Conservation (phyloP, 495 filamentous ascomycete genomes). For the Immersiella caudata region DNA sequence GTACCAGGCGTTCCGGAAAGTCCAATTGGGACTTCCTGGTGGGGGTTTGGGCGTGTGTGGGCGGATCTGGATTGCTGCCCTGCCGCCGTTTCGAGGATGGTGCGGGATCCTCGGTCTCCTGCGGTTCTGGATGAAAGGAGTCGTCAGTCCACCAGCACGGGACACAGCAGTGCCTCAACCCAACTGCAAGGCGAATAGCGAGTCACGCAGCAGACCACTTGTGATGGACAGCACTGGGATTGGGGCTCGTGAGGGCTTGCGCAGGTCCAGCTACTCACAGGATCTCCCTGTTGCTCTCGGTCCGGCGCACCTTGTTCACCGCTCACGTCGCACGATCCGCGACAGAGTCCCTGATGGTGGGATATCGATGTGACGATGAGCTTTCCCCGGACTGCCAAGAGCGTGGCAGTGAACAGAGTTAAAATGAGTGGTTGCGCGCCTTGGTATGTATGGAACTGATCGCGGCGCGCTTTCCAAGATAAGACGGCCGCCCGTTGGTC, state of each 20-base stretch:
- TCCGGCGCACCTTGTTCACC: neutral
- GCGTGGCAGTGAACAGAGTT: conserved; percentile 22
- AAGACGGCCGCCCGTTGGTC: neutral
- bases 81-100: neutral
- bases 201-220: neutral
- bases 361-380: conserved; percentile 10
- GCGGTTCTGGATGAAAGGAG: neutral
- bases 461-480: neutral
- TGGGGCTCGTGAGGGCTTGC: neutral
- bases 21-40: neutral
- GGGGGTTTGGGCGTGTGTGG: neutral
- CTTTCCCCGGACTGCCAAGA: conserved; percentile 18
- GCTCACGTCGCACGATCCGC: neutral
- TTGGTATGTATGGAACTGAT: neutral
- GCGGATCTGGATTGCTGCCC: neutral
- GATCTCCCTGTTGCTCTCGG: conserved; percentile 2
- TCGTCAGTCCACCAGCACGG: neutral
- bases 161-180: conserved; percentile 2
- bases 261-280: neutral
- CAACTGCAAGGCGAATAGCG: neutral
- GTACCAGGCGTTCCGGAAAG: neutral
- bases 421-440: neutral
- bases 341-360: conserved; percentile 1
- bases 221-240: neutral
- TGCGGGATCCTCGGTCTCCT: conserved; percentile 3